Conservation (phyloP, 192 early-diverging fungal genomes). For the Coemansia sp. region DNA sequence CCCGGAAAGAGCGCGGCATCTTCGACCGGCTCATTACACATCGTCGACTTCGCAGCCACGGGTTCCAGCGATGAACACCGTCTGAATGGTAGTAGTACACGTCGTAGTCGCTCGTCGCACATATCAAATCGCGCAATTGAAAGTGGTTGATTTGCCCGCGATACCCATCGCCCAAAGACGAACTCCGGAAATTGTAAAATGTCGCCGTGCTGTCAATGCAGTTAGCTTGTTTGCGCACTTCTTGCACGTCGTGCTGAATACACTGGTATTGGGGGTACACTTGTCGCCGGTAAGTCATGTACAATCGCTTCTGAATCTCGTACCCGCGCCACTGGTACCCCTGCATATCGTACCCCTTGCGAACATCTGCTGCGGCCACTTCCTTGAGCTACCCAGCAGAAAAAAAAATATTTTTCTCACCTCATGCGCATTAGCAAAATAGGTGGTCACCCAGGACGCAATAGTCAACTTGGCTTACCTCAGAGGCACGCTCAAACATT, state of each 20-base stretch:
- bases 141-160: constrained; percentile 47
- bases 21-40: constrained; percentile 24
- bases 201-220: constrained; percentile 17
- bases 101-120: constrained; percentile 47
- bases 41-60: constrained; percentile 18
- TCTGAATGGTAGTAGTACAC: constrained; percentile 43
- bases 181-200: constrained; percentile 34
- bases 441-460: neutral
- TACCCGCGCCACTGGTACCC: constrained; percentile 60
- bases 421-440: neutral
- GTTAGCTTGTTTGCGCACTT: constrained; percentile 22
- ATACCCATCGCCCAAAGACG: constrained; percentile 26
- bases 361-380: constrained; percentile 22
- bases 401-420: neutral
- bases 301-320: constrained; percentile 28
- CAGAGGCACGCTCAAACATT: constrained; percentile 40
- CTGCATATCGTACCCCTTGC: constrained; percentile 56
- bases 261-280: constrained; percentile 55
- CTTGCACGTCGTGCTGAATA: constrained; percentile 43
- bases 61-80: constrained; percentile 46
- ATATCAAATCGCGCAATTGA: constrained; percentile 54
- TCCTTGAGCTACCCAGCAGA: constrained; percentile 24
- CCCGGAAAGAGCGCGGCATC: constrained; percentile 25
- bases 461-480: constrained; percentile 17
- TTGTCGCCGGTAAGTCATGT: constrained; percentile 52